A percentile compares a stretch with the other conserved stretches of the same genome.
phyloP scores from a whole-genome alignment of 805 yeast genomes.

The Brettanomyces bruxellensis region DNA sequence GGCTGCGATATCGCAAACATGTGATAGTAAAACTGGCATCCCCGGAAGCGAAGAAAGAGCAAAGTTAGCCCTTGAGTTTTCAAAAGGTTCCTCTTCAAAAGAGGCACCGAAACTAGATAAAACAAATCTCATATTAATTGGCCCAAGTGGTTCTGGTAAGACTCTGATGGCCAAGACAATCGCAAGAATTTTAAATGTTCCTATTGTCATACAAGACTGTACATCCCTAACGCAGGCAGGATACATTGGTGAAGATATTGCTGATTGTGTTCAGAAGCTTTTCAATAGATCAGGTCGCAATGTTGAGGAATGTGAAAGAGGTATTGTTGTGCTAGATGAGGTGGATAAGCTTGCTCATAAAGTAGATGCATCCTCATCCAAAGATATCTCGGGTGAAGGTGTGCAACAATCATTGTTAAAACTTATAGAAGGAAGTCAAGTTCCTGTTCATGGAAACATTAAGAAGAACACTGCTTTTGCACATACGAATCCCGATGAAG shows the following conservation, averaged over 20 bases:
- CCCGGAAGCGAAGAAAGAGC: slow-evolving; percentile 1
- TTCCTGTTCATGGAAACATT: slow-evolving; percentile 32
- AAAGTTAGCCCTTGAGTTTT: slow-evolving; percentile 1
- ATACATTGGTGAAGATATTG: slow-evolving; percentile 58
- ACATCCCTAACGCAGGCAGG: slow-evolving; percentile 59
- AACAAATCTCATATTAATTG: slow-evolving; percentile 45
- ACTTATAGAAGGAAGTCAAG: slow-evolving; percentile 47
- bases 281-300: slow-evolving; percentile 42
- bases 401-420: slow-evolving; percentile 54
- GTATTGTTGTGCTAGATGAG: slow-evolving; percentile 53
- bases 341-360: slow-evolving; percentile 49
- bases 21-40: background rate
- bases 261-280: slow-evolving; percentile 44
- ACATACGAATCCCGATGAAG: background rate
- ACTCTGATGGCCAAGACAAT: slow-evolving; percentile 47
- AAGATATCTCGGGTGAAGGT: slow-evolving; percentile 58
- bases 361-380: slow-evolving; percentile 35
- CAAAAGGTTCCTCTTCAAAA: slow-evolving; percentile 6
- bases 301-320: slow-evolving; percentile 43
- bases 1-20: background rate
- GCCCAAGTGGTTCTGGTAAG: slow-evolving; percentile 59
- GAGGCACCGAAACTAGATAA: slow-evolving; percentile 41
- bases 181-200: slow-evolving; percentile 43
- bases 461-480: slow-evolving; percentile 30
- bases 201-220: slow-evolving; percentile 52